Percentiles rank a stretch among this genome's conserved stretches.
Evolutionary conservation across 1,284 basidiomycete genomes (phyloP).

Genomic region (Veloboletus limbatus): DNA sequence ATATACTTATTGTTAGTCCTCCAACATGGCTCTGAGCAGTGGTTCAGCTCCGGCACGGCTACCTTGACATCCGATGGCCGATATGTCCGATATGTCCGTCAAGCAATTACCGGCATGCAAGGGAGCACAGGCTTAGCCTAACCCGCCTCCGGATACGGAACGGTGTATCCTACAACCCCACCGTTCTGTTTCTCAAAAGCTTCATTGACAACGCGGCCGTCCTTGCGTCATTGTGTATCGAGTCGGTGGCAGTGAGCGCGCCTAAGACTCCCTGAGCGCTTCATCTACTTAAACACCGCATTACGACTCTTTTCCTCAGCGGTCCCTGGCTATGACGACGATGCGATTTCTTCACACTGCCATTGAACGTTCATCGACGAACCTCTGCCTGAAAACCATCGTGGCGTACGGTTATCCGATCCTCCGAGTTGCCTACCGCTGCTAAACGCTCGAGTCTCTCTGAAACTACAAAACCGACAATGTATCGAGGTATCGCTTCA

Average conservation of each 20-base stretch:
- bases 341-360: constrained; percentile 32
- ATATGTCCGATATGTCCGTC: constrained; percentile 7
- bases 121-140: constrained; percentile 27
- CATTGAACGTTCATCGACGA: constrained; percentile 21
- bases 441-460: constrained; percentile 20
- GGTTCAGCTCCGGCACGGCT: constrained; percentile 23
- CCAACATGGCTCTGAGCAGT: constrained; percentile 1
- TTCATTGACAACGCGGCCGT: constrained; percentile 3
- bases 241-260: constrained; percentile 33
- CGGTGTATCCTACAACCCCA: constrained; percentile 8
- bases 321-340: constrained; percentile 34
- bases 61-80: constrained; percentile 16
- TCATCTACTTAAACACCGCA: constrained; percentile 25
- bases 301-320: constrained; percentile 28
- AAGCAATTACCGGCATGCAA: constrained; percentile 5
- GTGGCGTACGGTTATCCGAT: constrained; percentile 31
- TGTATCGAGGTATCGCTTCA: constrained; percentile 17
- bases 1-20: constrained; percentile 5
- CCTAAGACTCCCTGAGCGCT: constrained; percentile 16
- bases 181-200: constrained; percentile 9
- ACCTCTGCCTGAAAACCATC: constrained; percentile 18
- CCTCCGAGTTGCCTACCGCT: constrained; percentile 30
- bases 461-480: constrained; percentile 36
- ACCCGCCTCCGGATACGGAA: constrained; percentile 23
- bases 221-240: constrained; percentile 28